Evolutionary conservation across 2,329 filamentous ascomycete genomes (phyloP).

Genomic region (Pseudocercospora crystallina): DNA sequence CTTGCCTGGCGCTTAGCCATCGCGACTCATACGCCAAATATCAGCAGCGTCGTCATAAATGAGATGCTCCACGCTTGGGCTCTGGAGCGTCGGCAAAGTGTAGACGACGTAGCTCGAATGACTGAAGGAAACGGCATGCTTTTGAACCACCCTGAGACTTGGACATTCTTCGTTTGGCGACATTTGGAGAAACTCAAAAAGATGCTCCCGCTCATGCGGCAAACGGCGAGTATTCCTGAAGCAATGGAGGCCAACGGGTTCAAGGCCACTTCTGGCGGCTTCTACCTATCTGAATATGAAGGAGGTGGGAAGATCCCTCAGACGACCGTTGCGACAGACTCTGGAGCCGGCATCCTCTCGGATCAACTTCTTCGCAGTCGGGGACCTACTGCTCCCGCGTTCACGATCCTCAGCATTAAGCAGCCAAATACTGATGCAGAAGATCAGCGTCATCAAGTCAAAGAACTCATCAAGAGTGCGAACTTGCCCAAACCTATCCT

Average conservation of each 20-base stretch:
- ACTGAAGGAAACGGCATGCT: slow-evolving; percentile 3
- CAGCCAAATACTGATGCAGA: background rate
- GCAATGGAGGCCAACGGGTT: slow-evolving; percentile 1
- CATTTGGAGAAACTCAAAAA: too few relatives aligned
- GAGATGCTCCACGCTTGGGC: slow-evolving; percentile 2
- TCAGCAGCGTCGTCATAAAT: background rate
- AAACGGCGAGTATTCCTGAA: background rate
- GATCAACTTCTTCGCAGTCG: background rate
- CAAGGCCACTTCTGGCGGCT: background rate
- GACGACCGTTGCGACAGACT: background rate
- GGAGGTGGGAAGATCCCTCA: slow-evolving; percentile 7
- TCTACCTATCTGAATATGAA: background rate
- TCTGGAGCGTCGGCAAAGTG: slow-evolving; percentile 5
- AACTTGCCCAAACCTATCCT: background rate
- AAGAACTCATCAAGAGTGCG: background rate
- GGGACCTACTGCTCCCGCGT: background rate
- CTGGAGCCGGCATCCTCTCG: background rate
- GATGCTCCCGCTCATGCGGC: too few relatives aligned
- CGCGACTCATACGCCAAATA: background rate
- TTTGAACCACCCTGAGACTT: background rate
- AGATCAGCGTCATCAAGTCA: background rate
- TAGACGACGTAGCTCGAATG: slow-evolving; percentile 3
- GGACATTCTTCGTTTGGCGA: background rate
- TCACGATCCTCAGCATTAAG: background rate
- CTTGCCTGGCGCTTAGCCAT: slow-evolving; percentile 35